Percentiles rank a stretch among this genome's conserved stretches.
phyloP scores from a whole-genome alignment of 2,329 filamentous ascomycete genomes.

The Sporothrix curviconia region DNA sequence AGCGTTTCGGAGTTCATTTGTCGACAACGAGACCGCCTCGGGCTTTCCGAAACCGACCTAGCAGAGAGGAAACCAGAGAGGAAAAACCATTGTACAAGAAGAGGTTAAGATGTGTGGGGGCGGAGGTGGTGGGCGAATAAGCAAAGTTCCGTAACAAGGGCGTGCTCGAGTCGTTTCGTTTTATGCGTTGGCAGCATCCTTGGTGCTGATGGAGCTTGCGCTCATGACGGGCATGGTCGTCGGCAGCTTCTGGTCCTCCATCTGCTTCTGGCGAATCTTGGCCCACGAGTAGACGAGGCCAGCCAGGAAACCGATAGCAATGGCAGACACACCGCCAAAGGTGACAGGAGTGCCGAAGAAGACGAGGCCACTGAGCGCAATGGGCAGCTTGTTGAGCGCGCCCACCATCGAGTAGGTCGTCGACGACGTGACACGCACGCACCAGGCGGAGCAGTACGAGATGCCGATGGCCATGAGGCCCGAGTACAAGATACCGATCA shows the following conservation, averaged over 20 bases:
- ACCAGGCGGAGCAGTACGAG: conserved; percentile 99
- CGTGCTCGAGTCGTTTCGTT: neutral
- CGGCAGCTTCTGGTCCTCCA: conserved; percentile 61
- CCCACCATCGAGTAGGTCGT: conserved; percentile 99
- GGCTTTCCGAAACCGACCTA: no score
- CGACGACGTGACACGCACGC: conserved; percentile 91
- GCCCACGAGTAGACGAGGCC: conserved; percentile 85
- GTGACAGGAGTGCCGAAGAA: conserved; percentile 96
- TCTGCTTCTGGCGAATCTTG: conserved; percentile 71
- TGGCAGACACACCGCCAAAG: conserved; percentile 84
- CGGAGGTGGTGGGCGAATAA: no score
- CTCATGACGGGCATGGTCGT: conserved; percentile 63
- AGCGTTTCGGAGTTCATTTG: no score
- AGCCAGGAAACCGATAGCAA: conserved; percentile 82
- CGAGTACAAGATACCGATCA: conserved; percentile 88
- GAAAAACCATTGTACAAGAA: no score
- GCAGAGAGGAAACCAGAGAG: no score
- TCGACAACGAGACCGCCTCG: no score
- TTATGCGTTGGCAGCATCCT: conserved; percentile 71
- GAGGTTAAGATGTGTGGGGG: no score
- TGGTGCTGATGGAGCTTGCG: conserved; percentile 84
- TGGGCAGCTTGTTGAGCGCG: conserved; percentile 93
- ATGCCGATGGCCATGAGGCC: conserved; percentile 93
- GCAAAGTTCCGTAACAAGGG: no score
- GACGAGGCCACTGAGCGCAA: conserved; percentile 82